Conservation (phyloP, 192 early-diverging fungal genomes). For the Diversispora eburnea region DNA sequence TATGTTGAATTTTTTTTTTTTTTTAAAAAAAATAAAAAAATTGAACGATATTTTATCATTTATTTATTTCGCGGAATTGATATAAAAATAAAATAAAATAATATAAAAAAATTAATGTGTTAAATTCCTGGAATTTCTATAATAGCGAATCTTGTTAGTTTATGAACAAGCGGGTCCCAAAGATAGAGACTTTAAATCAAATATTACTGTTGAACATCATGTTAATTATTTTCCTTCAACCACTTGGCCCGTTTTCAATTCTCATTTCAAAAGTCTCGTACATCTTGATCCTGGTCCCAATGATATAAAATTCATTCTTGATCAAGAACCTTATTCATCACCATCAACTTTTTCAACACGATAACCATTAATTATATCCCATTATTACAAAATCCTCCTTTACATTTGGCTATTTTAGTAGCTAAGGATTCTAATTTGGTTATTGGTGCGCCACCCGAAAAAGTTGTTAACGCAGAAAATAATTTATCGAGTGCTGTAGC, state of each 20-base stretch:
- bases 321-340: conserved; percentile 29
- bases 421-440: conserved; percentile 53
- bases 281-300: conserved; percentile 57
- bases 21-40: too few species aligned
- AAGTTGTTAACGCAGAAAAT: conserved; percentile 41
- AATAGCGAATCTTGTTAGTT: conserved; percentile 32
- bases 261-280: conserved; percentile 57
- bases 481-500: conserved; percentile 47
- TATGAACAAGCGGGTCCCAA: conserved; percentile 35
- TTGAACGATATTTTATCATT: too few species aligned
- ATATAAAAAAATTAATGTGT: not conserved
- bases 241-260: conserved; percentile 50
- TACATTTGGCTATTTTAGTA: conserved; percentile 55
- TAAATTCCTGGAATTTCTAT: not conserved
- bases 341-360: not conserved
- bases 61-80: too few species aligned
- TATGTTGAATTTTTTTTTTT: too few species aligned
- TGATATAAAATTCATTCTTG: conserved; percentile 47
- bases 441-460: conserved; percentile 60
- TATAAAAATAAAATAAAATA: too few species aligned
- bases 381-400: conserved; percentile 52
- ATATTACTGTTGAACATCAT: conserved; percentile 32
- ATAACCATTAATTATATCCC: conserved; percentile 45
- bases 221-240: conserved; percentile 45
- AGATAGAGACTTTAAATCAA: conserved; percentile 22